A percentile compares a stretch with the other conserved stretches of the same genome.
Evolutionary conservation across 169 alveolate species (phyloP).

Genomic region (Haemoproteus tartakovskyi): DNA sequence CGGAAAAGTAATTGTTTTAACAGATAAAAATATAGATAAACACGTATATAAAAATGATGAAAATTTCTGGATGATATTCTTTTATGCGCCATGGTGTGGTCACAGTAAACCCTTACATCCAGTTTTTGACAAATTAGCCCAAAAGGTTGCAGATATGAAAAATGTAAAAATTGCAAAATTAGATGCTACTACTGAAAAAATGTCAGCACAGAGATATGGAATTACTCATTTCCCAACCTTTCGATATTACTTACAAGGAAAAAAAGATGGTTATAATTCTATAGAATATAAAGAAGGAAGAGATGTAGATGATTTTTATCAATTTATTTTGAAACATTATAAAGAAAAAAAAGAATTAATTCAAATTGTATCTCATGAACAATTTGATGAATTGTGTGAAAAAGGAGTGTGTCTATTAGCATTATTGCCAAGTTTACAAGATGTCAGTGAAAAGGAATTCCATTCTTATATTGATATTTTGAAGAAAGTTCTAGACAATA

Average conservation of each 20-base stretch:
- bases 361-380: constrained; percentile 67
- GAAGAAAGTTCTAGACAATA: constrained; percentile 76
- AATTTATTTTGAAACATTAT: constrained; percentile 76
- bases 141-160: constrained; percentile 83
- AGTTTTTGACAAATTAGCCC: constrained; percentile 89
- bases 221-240: constrained; percentile 84
- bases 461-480: constrained; percentile 77
- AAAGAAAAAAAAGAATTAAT: constrained; percentile 57
- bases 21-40: constrained; percentile 72
- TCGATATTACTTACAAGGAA: constrained; percentile 84
- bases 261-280: constrained; percentile 78
- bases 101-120: constrained; percentile 95
- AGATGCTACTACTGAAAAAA: constrained; percentile 77
- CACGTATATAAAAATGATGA: constrained; percentile 74
- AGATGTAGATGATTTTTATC: constrained; percentile 81
- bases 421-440: constrained; percentile 89
- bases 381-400: constrained; percentile 75
- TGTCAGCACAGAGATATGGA: constrained; percentile 66
- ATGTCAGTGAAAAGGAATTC: constrained; percentile 82
- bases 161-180: constrained; percentile 78
- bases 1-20: constrained; percentile 72
- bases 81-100: constrained; percentile 98
- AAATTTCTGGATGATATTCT: constrained; percentile 82
- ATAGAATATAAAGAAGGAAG: constrained; percentile 83
- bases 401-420: constrained; percentile 85